Base-by-base conservation (phyloP, 768 basidiomycete genomes). In the Leucocoprinus birnbaumii region DNA sequence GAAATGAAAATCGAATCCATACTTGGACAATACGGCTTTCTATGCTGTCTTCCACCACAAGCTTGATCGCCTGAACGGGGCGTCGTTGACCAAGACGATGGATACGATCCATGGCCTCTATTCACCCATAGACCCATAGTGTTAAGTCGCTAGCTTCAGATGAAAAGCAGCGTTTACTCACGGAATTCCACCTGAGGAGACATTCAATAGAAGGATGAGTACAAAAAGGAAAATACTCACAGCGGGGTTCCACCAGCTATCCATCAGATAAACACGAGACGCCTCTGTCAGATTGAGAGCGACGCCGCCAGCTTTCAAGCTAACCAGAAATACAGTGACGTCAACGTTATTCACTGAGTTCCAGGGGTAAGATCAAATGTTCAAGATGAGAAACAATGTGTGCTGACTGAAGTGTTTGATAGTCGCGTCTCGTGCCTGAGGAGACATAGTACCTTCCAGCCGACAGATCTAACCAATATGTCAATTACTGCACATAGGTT, bases 241-340 rank as follows among this genome's bases (percentile, higher is more conserved):
- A n/a, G 94, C 94, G 6, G 95, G 95, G 66, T 98, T 98, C 95
- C 95, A 96, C 93, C 93, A 96, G 60, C 89, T 91, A 66, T 96
- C 96, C 94, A 98, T 96, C 63, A 97, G 80, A 69, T 93, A 96
- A 18, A 97, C 94, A 24, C 91, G 89, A 31, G 91, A 93, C 0
- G 94, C 94, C 67, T 92, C 91, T 0, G 91, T 93, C 61, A 94
- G 68, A 66, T 94, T 94, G 48, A 96, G 77, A 2, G 91, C 92
- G 3, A 94, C 94, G 67, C 95, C 95, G 47, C 96, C 96, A 1
- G 96, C 96, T 69, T 97, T 98, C 65, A 99, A 75, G 59, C 88
- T 91, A 63, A 99, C 93, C 22, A 99, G 81, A 75, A 99, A 98
- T n/a, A 99, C 91, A 2, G 94, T 98, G 35, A 96, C 93, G 56